Evolutionary conservation across 2,329 filamentous ascomycete genomes (phyloP).

Genomic region (Furcasterigmium sp.): DNA sequence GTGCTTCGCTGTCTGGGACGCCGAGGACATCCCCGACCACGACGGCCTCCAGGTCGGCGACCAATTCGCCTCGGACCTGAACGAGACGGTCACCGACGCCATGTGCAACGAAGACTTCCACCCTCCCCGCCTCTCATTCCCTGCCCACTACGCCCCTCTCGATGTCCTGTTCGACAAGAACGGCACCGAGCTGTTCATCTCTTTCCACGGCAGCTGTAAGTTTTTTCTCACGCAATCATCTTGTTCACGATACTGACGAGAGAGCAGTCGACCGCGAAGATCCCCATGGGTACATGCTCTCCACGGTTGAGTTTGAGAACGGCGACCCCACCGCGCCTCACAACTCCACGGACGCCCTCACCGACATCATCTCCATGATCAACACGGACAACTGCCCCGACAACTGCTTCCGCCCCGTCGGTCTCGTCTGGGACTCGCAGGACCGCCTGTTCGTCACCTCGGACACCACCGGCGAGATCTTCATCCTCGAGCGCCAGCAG

Average conservation of each 20-base stretch:
- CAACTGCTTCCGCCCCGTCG: slow-evolving; percentile 58
- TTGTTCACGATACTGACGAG: slow-evolving; percentile 2
- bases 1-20: slow-evolving; percentile 59
- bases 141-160: slow-evolving; percentile 65
- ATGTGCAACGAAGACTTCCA: slow-evolving; percentile 36
- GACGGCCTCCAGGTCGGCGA: slow-evolving; percentile 37
- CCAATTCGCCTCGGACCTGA: slow-evolving; percentile 40
- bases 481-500: slow-evolving; percentile 35
- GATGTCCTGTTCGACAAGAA: slow-evolving; percentile 62
- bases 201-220: slow-evolving; percentile 68
- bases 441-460: slow-evolving; percentile 58
- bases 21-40: slow-evolving; percentile 34
- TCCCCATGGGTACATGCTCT: slow-evolving; percentile 42
- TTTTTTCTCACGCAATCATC: slow-evolving; percentile 4
- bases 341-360: slow-evolving; percentile 40
- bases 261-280: slow-evolving; percentile 32
- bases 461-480: slow-evolving; percentile 62
- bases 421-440: slow-evolving; percentile 44
- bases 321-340: slow-evolving; percentile 33
- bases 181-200: slow-evolving; percentile 57
- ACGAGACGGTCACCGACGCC: slow-evolving; percentile 32
- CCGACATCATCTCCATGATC: slow-evolving; percentile 50
- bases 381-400: slow-evolving; percentile 48
- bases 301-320: slow-evolving; percentile 31
- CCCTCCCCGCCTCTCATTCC: slow-evolving; percentile 51